phyloP scores from a whole-genome alignment of 495 filamentous ascomycete species.

The Hypoxylon lenormandii region DNA sequence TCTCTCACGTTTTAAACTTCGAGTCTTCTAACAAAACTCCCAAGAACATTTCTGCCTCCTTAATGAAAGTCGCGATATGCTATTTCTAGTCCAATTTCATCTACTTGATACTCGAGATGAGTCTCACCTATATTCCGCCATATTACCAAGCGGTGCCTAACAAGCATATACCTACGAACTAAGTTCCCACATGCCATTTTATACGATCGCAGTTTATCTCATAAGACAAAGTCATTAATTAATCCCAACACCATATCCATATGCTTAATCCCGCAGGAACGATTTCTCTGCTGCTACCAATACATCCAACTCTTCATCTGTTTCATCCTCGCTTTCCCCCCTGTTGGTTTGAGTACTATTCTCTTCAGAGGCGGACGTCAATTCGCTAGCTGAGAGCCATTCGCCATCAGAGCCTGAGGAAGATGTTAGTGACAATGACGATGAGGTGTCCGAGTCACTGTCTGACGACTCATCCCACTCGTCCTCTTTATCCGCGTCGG shows the following conservation, averaged over 20 bases:
- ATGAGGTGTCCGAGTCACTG: conserved; percentile 32
- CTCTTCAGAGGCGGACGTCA: background rate
- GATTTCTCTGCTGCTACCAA: conserved; percentile 23
- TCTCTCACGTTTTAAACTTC: no score
- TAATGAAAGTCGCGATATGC: background rate
- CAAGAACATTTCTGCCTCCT: no score
- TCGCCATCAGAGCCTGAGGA: conserved; percentile 23
- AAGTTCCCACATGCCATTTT: no score
- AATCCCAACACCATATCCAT: background rate
- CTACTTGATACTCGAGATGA: background rate
- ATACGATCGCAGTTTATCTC: conserved; percentile 1
- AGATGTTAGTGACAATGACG: conserved; percentile 13
- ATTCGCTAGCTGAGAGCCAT: conserved; percentile 24
- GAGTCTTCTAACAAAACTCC: no score
- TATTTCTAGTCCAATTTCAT: background rate
- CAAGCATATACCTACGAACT: no score
- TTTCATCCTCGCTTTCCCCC: conserved; percentile 8
- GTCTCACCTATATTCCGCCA: background rate
- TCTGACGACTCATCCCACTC: conserved; percentile 32
- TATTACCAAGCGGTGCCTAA: background rate
- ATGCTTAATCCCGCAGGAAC: conserved; percentile 12
- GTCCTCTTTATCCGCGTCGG: conserved; percentile 15
- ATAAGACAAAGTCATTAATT: background rate
- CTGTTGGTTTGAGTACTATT: background rate
- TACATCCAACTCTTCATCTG: conserved; percentile 1